Base-by-base conservation (phyloP, 2,329 filamentous ascomycete genomes). In the Hymenoscyphus scutula region DNA sequence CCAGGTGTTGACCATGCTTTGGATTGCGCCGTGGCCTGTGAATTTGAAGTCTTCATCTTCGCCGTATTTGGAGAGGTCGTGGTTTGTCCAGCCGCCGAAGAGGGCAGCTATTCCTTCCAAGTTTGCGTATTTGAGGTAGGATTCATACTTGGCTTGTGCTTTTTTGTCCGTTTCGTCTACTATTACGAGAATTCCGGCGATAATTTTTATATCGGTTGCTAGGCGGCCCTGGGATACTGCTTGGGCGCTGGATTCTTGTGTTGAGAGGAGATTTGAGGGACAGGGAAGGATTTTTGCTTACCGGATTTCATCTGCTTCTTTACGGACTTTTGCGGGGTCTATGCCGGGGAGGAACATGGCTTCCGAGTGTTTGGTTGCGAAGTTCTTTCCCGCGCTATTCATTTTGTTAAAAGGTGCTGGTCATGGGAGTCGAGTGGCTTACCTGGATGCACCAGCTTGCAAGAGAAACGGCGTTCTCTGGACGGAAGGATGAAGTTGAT, bases 31-130 rank as follows among this genome's bases (percentile, higher is more conserved):
- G 62, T 74, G 77, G 64, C 78, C 76, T 1, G 76, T 76, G 51
- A 77, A 70, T 7, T 83, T 41, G 59, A 65, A 65, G 19, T 65
- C 63, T n/a, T 65, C 63, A 45, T 65, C 61, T 32, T 63, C 63
- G 10, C 53, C 17, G 37, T 62, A 65, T 19, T 45, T 32, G 7
- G 61, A 63, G 13, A 88, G 76, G 70, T 89, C 83, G 45, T 88
- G 84, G 0, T 84, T 88, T 0, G 88, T 90, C 87, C 88, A 91
- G 1, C 88, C 88, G n/a, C 87, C 86, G 65, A 91, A 91, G 19
- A 91, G 74, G 1, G 88, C 85, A 62, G 90, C 71, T 0, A 86
- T 88, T 1, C 89, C 88, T 65, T 87, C 88, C 30, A 81, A 78
- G 1, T 81, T 82, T 0, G 85, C 88, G 68, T 89, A 84, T 62